Evolutionary conservation across 495 filamentous ascomycete species (phyloP).

Genomic region (Penicillium maclennaniae): DNA sequence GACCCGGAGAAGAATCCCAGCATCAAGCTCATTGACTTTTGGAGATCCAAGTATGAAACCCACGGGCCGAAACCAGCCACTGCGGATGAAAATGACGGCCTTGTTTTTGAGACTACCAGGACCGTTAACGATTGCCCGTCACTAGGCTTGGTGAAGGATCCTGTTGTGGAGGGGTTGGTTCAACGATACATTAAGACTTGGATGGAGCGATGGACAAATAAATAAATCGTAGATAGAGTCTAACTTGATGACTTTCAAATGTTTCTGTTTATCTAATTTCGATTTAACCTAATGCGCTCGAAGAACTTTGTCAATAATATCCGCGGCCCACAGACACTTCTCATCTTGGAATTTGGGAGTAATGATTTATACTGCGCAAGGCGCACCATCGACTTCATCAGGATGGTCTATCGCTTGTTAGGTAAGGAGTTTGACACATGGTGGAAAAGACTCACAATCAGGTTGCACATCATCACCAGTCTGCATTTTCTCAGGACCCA

Average conservation of each 20-base stretch:
- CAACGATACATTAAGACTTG: conserved; percentile 23
- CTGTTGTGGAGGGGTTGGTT: conserved; percentile 19
- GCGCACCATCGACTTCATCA: conserved; percentile 31
- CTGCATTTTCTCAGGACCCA: conserved; percentile 32
- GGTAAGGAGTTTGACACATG: neutral
- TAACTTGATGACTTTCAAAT: neutral
- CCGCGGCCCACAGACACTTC: conserved; percentile 34
- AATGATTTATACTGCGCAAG: conserved; percentile 38
- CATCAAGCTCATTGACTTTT: conserved; percentile 59
- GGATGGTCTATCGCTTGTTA: conserved; percentile 26
- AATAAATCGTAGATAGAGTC: conserved; percentile 3
- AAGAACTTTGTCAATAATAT: conserved; percentile 32
- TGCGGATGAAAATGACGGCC: neutral
- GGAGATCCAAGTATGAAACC: conserved; percentile 26
- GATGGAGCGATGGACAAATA: conserved; percentile 19
- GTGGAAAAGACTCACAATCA: conserved; percentile 26
- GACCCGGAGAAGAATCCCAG: conserved; percentile 54
- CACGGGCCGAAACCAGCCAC: neutral
- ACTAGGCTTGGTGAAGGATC: conserved; percentile 14
- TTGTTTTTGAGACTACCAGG: conserved; percentile 17
- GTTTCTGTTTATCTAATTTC: neutral
- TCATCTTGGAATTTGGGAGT: conserved; percentile 42
- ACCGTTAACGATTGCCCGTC: conserved; percentile 21
- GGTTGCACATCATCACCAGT: conserved; percentile 27
- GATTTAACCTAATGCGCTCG: neutral